A percentile compares a stretch with the other conserved stretches of the same genome.
Evolutionary conservation across 2,329 filamentous ascomycete species (phyloP).

Genomic region (Aspergillus pseudoviridinutans): DNA sequence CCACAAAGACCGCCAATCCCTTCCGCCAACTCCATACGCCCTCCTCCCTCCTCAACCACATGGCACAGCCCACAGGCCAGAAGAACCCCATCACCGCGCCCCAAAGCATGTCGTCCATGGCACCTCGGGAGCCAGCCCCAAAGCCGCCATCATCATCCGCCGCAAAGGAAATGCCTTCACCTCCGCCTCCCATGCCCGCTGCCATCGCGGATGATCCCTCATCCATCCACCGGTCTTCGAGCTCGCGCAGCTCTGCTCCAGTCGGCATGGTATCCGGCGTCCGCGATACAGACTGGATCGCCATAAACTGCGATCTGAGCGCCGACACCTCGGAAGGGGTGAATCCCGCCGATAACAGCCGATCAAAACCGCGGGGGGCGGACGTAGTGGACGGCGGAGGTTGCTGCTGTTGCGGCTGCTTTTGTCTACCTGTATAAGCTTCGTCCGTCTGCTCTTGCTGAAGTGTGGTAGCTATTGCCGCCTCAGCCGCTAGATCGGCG

Average conservation of each 20-base stretch:
- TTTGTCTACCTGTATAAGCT: conserved; percentile 4
- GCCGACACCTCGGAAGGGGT: conserved; percentile 76
- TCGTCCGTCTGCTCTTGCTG: conserved; percentile 15
- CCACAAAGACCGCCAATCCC: conserved; percentile 81
- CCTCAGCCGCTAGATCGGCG: conserved; percentile 67
- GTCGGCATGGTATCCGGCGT: conserved; percentile 87
- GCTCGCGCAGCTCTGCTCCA: conserved; percentile 66
- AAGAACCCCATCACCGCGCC: conserved; percentile 92
- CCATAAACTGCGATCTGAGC: conserved; percentile 81
- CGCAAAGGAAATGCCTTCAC: conserved; percentile 23
- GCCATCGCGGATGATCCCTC: conserved; percentile 49
- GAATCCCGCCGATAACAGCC: conserved; percentile 77
- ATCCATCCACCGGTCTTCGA: conserved; percentile 93
- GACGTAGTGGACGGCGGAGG: conserved; percentile 46
- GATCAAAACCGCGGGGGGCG: conserved; percentile 78
- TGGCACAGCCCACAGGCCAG: conserved; percentile 81
- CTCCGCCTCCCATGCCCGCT: conserved; percentile 36
- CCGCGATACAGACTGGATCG: conserved; percentile 74
- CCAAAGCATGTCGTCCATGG: conserved; percentile 80
- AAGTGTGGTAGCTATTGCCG: conserved; percentile 32
- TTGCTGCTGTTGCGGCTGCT: conserved; percentile 11
- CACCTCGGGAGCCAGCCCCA: conserved; percentile 43
- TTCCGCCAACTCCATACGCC: conserved; percentile 81
- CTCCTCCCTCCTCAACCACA: conserved; percentile 81
- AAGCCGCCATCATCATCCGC: conserved; percentile 42